Percentiles rank a stretch among this genome's conserved stretches.
Conservation (phyloP, 176 grass and related monocot species). For the Zoysia japonica region DNA sequence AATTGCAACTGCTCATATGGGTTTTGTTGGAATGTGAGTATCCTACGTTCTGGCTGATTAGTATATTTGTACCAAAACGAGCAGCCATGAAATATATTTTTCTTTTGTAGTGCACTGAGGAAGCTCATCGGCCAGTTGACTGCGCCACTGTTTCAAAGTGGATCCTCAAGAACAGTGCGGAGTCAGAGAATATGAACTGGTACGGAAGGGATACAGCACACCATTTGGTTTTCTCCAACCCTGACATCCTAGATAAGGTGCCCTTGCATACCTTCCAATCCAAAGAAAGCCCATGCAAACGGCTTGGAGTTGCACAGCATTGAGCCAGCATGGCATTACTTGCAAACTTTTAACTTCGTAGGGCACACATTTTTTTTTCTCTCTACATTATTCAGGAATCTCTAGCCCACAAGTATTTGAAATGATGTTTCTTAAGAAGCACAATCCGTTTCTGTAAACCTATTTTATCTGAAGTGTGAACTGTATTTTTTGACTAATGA, state of each 20-base stretch:
- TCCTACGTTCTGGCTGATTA: background rate
- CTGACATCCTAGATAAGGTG: background rate
- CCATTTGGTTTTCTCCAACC: background rate
- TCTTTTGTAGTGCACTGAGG: slow-evolving; percentile 80
- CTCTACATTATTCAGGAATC: background rate
- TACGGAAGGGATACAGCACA: slow-evolving; percentile 39
- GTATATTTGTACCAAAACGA: slow-evolving; percentile 20
- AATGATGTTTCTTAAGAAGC: slow-evolving; percentile 13
- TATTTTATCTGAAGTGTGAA: background rate
- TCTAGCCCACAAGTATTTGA: background rate
- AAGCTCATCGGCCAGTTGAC: slow-evolving; percentile 98
- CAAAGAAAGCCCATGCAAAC: background rate
- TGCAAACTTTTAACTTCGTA: slow-evolving; percentile 7
- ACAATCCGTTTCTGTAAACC: background rate
- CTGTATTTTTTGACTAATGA: slow-evolving; percentile 13
- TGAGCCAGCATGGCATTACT: background rate
- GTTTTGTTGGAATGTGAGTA: slow-evolving; percentile 95
- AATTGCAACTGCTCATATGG: slow-evolving; percentile 87
- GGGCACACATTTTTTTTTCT: background rate
- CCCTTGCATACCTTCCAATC: background rate
- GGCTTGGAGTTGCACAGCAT: background rate
- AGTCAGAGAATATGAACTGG: slow-evolving; percentile 99
- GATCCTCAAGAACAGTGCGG: slow-evolving; percentile 96
- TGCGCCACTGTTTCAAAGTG: slow-evolving; percentile 97
- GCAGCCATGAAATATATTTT: slow-evolving; percentile 29